Evolutionary conservation across 1,284 basidiomycete genomes (phyloP), one percentile per base, ranked within the genome.

Genomic region (Schizophyllum commune): DNA sequence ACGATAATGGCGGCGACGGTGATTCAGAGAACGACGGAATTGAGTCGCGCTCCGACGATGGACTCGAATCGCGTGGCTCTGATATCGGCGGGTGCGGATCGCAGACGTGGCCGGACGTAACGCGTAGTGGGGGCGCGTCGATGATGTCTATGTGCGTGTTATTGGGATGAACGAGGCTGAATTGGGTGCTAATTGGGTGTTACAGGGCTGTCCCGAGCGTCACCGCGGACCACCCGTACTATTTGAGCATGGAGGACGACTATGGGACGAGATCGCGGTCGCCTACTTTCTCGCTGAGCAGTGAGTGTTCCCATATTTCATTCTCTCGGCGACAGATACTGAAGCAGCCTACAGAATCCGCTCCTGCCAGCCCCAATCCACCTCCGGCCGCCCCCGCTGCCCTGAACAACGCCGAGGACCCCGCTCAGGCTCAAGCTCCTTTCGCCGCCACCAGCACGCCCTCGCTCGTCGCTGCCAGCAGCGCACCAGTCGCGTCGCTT

Each of bases 231-330:
- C 66, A 69, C 11, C 55, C 60, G 0, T 78, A 70, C 65, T 74
- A 70, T 61, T 64, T 82, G 17, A 67, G 69, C 58, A 77, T 82
- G 76, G 69, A 73, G 54, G 77, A 78, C 64, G 70, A 75, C 57
- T 75, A 72, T 58, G 79, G 74, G 1, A 65, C 70, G 51, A 66
- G 64, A 19, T 70, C 69, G 60, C 68, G 66, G 19, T 81, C 80
- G 0, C 77, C 79, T 0, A 61, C 66, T 11, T 83, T 83, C 65
- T 71, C 68, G 22, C 68, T 82, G 53, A 69, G 67, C 64, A 68
- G 79, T 81, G 64, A 69, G 78, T 68, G 11, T 47, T 17, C 13
- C 17, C 39, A 17, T 47, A 47, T 47, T 21, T 34, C 21, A 56
- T 56, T 22, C 52, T 15, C 32, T 15, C 32, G 58, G n/a, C 1